A percentile compares a stretch with the other conserved stretches of the same genome.
These are phyloP conservation scores for Saccharomyces hybrid DNA, from an alignment of 1,139 yeast species.

Conservation along the genomic window DNA sequence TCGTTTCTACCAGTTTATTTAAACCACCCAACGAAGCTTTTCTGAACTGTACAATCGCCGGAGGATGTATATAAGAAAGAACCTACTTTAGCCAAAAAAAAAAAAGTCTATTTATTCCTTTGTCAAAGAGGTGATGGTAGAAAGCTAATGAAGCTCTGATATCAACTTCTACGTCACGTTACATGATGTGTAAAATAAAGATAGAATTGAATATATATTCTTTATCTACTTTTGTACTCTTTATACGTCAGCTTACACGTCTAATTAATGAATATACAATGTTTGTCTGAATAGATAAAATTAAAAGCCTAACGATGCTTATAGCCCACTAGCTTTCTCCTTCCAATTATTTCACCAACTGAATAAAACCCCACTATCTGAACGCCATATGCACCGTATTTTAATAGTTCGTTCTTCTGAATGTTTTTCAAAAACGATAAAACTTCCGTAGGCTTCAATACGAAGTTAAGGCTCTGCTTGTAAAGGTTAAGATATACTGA, in stretches of 20 bases:
- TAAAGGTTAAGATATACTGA: constrained; percentile 56
- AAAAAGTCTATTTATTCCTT: no score
- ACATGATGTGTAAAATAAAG: background rate
- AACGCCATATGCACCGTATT: constrained; percentile 67
- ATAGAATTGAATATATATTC: background rate
- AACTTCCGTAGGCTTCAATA: constrained; percentile 41
- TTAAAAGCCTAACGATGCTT: constrained; percentile 12
- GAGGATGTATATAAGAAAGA: no score
- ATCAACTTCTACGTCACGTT: no score
- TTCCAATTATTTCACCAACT: constrained; percentile 92
- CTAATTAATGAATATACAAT: background rate
- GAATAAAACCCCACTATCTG: constrained; percentile 90
- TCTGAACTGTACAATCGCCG: background rate
- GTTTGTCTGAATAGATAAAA: background rate
- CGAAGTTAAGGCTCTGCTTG: constrained; percentile 35
- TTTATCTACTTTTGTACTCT: background rate
- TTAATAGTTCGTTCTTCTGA: constrained; percentile 50
- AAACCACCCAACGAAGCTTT: background rate
- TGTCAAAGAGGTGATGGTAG: no score
- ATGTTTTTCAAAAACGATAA: constrained; percentile 39
- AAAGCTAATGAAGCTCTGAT: background rate
- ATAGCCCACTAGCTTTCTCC: constrained; percentile 87
- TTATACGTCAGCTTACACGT: background rate
- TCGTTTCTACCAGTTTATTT: background rate
- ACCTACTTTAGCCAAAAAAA: no score